Conservation (phyloP, 2,329 filamentous ascomycete genomes). For the Clonostachys byssicola region DNA sequence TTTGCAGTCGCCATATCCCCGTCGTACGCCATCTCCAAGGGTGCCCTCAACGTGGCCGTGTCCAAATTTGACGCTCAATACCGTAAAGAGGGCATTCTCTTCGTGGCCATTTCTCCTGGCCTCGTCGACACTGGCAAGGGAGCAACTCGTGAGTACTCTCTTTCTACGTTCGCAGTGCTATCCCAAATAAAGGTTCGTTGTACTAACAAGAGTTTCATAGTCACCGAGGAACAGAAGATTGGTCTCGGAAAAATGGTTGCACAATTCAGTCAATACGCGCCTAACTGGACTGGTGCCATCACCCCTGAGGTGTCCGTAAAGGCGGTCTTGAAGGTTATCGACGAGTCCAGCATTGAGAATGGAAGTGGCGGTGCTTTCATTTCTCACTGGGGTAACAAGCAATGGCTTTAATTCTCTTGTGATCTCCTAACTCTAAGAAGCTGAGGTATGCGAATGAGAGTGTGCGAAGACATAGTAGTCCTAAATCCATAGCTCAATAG, state of each 20-base stretch:
- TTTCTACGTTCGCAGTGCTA: too few species aligned
- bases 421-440: too few species aligned
- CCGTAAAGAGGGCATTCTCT: slow-evolving; percentile 40
- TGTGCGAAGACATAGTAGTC: too few species aligned
- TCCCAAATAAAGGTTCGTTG: too few species aligned
- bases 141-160: neutral
- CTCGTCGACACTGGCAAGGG: slow-evolving; percentile 1
- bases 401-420: too few species aligned
- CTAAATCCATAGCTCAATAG: too few species aligned
- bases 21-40: slow-evolving; percentile 42
- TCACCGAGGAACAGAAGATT: too few species aligned
- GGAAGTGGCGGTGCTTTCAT: slow-evolving; percentile 3
- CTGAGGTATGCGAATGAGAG: too few species aligned
- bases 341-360: slow-evolving; percentile 1
- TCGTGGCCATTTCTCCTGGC: slow-evolving; percentile 25
- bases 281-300: slow-evolving; percentile 1
- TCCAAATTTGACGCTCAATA: slow-evolving; percentile 47
- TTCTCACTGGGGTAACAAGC: slow-evolving; percentile 2
- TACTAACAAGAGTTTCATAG: too few species aligned
- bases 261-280: slow-evolving; percentile 2
- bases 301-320: slow-evolving; percentile 1
- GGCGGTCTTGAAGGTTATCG: neutral
- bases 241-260: neutral
- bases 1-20: slow-evolving; percentile 22
- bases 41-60: slow-evolving; percentile 41